A percentile compares a stretch with the other conserved stretches of the same genome.
Conservation (phyloP, 768 basidiomycete genomes). For the Vishniacozyma victoriae region DNA sequence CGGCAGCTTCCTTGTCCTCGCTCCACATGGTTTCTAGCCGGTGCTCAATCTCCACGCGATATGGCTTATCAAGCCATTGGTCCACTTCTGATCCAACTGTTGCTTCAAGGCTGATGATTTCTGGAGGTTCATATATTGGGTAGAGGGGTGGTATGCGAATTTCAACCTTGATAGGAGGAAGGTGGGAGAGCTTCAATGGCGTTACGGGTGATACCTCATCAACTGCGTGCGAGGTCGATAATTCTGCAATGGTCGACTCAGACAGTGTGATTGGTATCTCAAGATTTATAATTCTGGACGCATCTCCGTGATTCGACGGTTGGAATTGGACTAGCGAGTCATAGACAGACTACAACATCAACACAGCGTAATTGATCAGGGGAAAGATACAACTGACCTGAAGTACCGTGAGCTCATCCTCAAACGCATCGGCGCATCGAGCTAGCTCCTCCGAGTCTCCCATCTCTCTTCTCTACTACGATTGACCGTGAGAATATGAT, state of each 20-base stretch:
- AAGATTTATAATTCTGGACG: conserved; percentile 15
- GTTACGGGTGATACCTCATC: not conserved
- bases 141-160: conserved; percentile 24
- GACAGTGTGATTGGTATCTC: conserved; percentile 19
- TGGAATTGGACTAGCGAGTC: conserved; percentile 8
- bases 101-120: conserved; percentile 12
- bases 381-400: conserved; percentile 23
- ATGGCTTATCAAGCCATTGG: conserved; percentile 19
- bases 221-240: not conserved
- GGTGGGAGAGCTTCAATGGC: conserved; percentile 20
- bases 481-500: not conserved
- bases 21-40: conserved; percentile 23
- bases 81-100: not conserved
- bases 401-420: conserved; percentile 37
- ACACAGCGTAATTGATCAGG: not conserved
- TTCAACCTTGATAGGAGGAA: conserved; percentile 18
- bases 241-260: not conserved
- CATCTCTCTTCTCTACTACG: no score
- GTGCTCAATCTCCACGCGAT: conserved; percentile 5
- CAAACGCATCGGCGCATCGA: conserved; percentile 19
- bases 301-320: conserved; percentile 14
- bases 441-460: no score
- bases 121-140: conserved; percentile 14
- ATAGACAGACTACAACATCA: conserved; percentile 24
- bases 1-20: conserved; percentile 22